Evolutionary conservation across 192 early-diverging fungal genomes (phyloP).

Genomic region (Gigaspora rosea): DNA sequence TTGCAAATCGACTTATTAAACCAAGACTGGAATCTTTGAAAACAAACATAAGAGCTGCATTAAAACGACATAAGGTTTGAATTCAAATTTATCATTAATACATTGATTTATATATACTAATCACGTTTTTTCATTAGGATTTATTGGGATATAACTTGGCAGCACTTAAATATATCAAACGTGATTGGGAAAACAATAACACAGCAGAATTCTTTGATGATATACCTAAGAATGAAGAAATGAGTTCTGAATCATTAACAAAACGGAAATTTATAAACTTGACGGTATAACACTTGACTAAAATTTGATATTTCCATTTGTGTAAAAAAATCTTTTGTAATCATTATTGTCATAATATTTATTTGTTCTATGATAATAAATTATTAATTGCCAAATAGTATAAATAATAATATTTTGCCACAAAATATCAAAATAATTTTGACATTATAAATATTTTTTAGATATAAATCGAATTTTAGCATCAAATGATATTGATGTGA

Average conservation of each 20-base stretch:
- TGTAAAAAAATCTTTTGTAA: too few species aligned
- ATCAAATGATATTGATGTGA: constrained; percentile 80
- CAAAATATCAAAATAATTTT: neutral
- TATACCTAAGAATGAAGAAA: constrained; percentile 49
- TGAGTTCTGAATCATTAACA: constrained; percentile 56
- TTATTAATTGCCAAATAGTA: too few species aligned
- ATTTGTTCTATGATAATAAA: too few species aligned
- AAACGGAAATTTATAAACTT: constrained; percentile 74
- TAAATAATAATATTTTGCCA: too few species aligned
- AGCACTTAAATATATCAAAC: constrained; percentile 71
- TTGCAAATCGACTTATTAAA: constrained; percentile 77
- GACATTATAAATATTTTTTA: constrained; percentile 62
- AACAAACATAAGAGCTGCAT: constrained; percentile 57
- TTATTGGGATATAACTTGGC: constrained; percentile 89
- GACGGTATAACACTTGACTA: neutral
- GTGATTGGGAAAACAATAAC: constrained; percentile 75
- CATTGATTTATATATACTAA: neutral
- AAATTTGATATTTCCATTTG: too few species aligned
- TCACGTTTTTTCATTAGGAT: constrained; percentile 47
- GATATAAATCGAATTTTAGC: constrained; percentile 72
- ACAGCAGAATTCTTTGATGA: constrained; percentile 77
- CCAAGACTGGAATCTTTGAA: constrained; percentile 74
- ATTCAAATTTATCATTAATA: neutral
- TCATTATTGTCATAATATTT: too few species aligned
- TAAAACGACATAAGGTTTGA: constrained; percentile 65